Base-by-base conservation (phyloP, 2,329 filamentous ascomycete species). In the Coniochaeta ligniaria region DNA sequence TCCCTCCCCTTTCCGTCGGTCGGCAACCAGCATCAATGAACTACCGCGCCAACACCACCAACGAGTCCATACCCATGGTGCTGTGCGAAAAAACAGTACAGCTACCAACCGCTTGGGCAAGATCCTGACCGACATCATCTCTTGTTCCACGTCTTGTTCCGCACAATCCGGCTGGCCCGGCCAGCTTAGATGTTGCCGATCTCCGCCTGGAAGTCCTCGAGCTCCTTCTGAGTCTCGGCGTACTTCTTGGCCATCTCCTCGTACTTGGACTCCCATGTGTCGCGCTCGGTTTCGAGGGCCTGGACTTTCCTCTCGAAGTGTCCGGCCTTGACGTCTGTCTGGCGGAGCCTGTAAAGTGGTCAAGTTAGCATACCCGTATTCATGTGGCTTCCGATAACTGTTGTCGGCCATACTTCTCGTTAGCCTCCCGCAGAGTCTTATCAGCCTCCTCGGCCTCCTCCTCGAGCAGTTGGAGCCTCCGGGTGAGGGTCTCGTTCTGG, bases 221-320 rank as follows among this genome's bases (percentile, higher is more conserved):
- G 82, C 76, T 97, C 92, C 83, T 94, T 94, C 84, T 96, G 88
- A 69, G 92, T 83, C 61, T 83, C 76, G 67, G 80, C 79, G 83
- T 96, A 90, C 81, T 97, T 96, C 86, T 93, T 90, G 70, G 88
- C 78, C 89, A 96, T 96, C 77, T 98, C 94, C 80, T 98, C 95
- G 81, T 96, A 98, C 83, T 99, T 98, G 78, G 83, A 75, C 83
- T 98, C 95, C 93, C 93, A 97, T 78, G 93, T 87, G 78, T 97
- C 92, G 71, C 91, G 90, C 75, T 93, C 86, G 73, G 86, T 83
- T 81, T 99, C 95, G 73, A 97, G 88, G 71, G 95, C 94, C 79
- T 97, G 92, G 69, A 98, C 95, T 84, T 98, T 98, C 80, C 95
- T 95, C 83, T 99, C 95, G 79, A 94, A 98, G 83, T 99, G 94